Percentiles rank a stretch among this genome's conserved stretches.
Evolutionary conservation across 352 stramenopile species (phyloP).

Genomic region (Achlya hypogyna): DNA sequence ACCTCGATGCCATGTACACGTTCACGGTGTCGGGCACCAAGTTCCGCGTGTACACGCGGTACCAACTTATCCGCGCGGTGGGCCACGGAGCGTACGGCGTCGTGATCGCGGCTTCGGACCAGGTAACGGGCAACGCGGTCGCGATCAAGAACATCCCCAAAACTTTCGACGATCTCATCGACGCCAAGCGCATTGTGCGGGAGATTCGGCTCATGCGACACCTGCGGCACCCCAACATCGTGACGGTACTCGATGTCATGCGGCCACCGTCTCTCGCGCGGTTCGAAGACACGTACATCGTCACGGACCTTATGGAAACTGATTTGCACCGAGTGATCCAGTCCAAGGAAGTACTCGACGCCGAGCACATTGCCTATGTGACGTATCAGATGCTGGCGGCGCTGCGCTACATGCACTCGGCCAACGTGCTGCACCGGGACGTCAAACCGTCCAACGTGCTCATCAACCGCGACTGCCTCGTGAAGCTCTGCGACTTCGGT

Average conservation of each 20-base stretch:
- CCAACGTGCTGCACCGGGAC: slow-evolving; percentile 83
- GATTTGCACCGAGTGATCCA: slow-evolving; percentile 64
- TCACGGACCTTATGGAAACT: slow-evolving; percentile 22
- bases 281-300: slow-evolving; percentile 28
- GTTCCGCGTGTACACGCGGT: slow-evolving; percentile 17
- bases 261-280: slow-evolving; percentile 21
- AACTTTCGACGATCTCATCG: slow-evolving; percentile 75
- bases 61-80: slow-evolving; percentile 69
- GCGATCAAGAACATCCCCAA: slow-evolving; percentile 82
- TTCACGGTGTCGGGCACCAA: slow-evolving; percentile 20
- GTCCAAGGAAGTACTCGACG: slow-evolving; percentile 51
- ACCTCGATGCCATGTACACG: slow-evolving; percentile 63
- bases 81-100: slow-evolving; percentile 72
- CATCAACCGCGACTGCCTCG: slow-evolving; percentile 86
- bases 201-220: slow-evolving; percentile 80
- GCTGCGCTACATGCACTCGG: slow-evolving; percentile 79
- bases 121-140: slow-evolving; percentile 71
- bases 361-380: slow-evolving; percentile 74
- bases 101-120: slow-evolving; percentile 70
- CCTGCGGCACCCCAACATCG: slow-evolving; percentile 36
- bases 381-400: slow-evolving; percentile 76
- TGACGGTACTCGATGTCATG: slow-evolving; percentile 19
- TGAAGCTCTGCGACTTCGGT: slow-evolving; percentile 88
- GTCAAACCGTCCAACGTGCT: slow-evolving; percentile 96
- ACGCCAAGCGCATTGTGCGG: slow-evolving; percentile 77